Conservation (phyloP, 2,329 filamentous ascomycete species). For the Aplosporella prunicola region DNA sequence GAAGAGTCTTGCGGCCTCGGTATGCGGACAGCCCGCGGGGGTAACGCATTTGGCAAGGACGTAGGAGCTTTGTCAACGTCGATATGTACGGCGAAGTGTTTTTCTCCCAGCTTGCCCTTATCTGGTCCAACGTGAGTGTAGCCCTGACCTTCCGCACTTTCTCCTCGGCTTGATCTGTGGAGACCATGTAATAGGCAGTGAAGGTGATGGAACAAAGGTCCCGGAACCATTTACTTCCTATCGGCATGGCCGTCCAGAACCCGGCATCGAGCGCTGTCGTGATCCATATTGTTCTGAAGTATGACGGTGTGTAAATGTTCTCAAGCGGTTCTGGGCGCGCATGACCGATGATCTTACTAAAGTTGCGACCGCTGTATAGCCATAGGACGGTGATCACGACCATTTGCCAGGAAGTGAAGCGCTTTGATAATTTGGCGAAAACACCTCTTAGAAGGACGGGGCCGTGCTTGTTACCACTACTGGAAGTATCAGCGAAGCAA, state of each 20-base stretch:
- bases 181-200: constrained; percentile 81
- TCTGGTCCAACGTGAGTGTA: constrained; percentile 78
- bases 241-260: constrained; percentile 97
- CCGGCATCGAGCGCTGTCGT: constrained; percentile 90
- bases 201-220: constrained; percentile 79
- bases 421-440: constrained; percentile 59
- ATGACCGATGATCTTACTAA: constrained; percentile 82
- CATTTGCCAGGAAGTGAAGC: constrained; percentile 81
- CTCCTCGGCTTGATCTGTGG: constrained; percentile 89
- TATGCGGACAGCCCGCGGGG: constrained; percentile 77
- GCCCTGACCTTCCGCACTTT: constrained; percentile 87
- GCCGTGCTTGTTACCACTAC: constrained; percentile 78
- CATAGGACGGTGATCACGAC: constrained; percentile 80
- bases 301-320: constrained; percentile 84
- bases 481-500: constrained; percentile 13
- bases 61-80: constrained; percentile 60
- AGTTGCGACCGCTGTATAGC: constrained; percentile 85
- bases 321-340: constrained; percentile 89
- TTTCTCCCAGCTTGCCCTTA: constrained; percentile 94
- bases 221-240: constrained; percentile 67
- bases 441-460: constrained; percentile 65
- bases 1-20: constrained; percentile 68
- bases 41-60: constrained; percentile 72
- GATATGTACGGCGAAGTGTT: constrained; percentile 76
- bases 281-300: constrained; percentile 95